Conservation (phyloP, 306 rosid species). For the Pueraria montana region DNA sequence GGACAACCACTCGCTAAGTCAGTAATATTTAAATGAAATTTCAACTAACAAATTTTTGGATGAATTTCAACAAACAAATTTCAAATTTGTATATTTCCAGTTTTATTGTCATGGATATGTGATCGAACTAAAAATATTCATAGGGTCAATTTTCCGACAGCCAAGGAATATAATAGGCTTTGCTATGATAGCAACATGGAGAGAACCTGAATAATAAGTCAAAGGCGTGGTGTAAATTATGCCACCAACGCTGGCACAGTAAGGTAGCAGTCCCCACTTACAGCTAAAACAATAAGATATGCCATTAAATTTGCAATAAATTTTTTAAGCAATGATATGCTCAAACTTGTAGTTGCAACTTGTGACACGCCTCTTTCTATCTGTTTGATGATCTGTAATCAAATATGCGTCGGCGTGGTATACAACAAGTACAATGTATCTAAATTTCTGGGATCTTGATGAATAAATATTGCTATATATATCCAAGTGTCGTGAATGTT, state of each 20-base stretch:
- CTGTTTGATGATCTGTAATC: background rate
- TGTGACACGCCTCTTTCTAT: constrained; percentile 25
- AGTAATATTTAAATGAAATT: background rate
- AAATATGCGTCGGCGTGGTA: background rate
- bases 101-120: background rate
- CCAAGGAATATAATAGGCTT: background rate
- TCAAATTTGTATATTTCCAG: background rate
- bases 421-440: background rate
- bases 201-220: constrained; percentile 1
- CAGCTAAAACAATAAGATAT: constrained; percentile 8
- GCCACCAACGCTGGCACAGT: background rate
- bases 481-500: background rate
- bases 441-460: background rate
- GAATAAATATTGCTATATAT: background rate
- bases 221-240: constrained; percentile 12
- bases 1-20: no score
- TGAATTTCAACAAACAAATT: background rate
- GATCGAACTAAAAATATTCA: background rate
- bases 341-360: background rate
- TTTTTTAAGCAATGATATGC: background rate
- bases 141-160: background rate
- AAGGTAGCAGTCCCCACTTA: constrained; percentile 34
- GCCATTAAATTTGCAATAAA: background rate
- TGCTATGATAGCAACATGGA: background rate
- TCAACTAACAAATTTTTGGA: background rate